Base-by-base conservation (phyloP, 495 filamentous ascomycete genomes). In the Patellaria atrata region DNA sequence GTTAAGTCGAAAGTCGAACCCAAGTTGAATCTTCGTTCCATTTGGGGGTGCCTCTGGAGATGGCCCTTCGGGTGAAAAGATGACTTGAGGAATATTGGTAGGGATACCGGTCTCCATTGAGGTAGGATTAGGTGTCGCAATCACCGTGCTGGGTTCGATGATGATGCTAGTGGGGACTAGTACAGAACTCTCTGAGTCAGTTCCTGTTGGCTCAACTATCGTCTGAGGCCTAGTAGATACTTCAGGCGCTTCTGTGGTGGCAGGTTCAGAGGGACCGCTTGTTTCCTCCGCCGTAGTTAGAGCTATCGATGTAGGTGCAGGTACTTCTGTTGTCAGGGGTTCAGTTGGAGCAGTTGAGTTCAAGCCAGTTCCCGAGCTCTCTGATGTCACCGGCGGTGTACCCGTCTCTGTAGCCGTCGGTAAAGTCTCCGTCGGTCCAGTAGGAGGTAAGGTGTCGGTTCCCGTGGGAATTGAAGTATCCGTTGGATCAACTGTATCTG, bases 1-100 rank as follows among this genome's bases (percentile, higher is more conserved):
- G 51, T 91, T 85, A 40, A 91, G 69, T 3, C 66, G 61, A 47
- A 73, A 74, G 17, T 70, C 59, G 65, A 94, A 93, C 9, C 82
- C 91, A 38, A 97, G 64, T 48, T 94, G 83, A 41, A 94, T 74
- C 43, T 84, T 52, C 13, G 65, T 64, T 1, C 68, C 71, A 45
- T 79, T 79, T 2, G 58, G 50, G 1, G 86, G 82, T 25, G 13
- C 22, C 12, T 21, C 31, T 3, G 13, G 8, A 10, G 59, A 55
- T n/a, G 63, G 48, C 22, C 64, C 64, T 21, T 57, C 63, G 16
- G 69, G 62, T 7, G 86, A 84, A 14, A 71, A 65, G 41, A 96
- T 89, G 18, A 80, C 69, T 39, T 69, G 71, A 7, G 87, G 85
- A 26, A 91, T 62, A 19, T 56, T 52, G 0, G 73, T 65, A 0